Base-by-base conservation (phyloP, 805 yeast genomes). In the Saccharomycopsis synnaedendra region DNA sequence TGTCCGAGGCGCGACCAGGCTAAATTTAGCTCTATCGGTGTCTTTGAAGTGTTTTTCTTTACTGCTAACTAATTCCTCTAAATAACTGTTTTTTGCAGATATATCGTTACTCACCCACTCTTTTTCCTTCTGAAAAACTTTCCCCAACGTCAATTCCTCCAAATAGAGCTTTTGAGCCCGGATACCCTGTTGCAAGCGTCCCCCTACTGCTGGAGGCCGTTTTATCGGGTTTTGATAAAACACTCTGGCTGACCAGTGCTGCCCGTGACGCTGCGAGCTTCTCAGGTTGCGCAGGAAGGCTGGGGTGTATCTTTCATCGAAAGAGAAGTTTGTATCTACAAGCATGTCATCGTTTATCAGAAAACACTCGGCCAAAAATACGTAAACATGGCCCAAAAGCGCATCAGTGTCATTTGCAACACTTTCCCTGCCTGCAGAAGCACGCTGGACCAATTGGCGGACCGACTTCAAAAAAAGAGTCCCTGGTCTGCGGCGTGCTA, bases 401-500 rank as follows among this genome's bases (percentile, higher is more conserved):
- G 8, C 32, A 7, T 42, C 10, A 28, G 42, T 8, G 11, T 39
- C 40, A 19, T 34, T 30, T 19, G 40, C 28, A 11, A 27, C 9
- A 42, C 40, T 47, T 6, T 32, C 49, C 19, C 32, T 39, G 5
- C 19, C 7, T n/a, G 28, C n/a, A 5, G 29, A 27, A 8, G 43
- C 5, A 4, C 50, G 27, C 3, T 41, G 31, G n/a, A 43, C 30
- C n/a, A 45, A 28, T 38, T 43, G 41, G 5, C 40, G 46, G 10
- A 42, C 31, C 2, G 35, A 33, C 30, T 32, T 38, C 32, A 43
- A 29, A 10, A 49, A 39, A 5, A 42, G 28, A 4, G 47, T n/a
- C 9, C 53, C 53, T 4, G 53, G 53, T 36, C 50, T 33, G 32
- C 50, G 39, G 32, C 29, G 9, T 9, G 50, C 53, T n/a, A 49